Evolutionary conservation across 345 rosid genomes (phyloP).

Genomic region (Kernera saxatilis): DNA sequence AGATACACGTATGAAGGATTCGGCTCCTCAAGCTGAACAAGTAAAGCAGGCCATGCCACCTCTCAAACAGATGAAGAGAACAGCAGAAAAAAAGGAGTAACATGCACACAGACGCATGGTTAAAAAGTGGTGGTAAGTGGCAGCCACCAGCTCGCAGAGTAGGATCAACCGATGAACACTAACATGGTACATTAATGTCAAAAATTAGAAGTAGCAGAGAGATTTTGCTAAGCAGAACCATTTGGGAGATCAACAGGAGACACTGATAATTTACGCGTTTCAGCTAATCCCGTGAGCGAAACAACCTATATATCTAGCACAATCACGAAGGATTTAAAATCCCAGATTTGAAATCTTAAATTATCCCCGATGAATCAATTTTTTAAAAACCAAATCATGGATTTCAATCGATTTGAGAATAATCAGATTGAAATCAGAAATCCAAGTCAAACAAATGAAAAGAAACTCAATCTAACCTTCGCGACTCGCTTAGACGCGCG

Average conservation of each 20-base stretch:
- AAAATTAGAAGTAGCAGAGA: background rate
- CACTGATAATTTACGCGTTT: background rate
- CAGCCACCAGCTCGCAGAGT: background rate
- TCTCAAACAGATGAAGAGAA: background rate
- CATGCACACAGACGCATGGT: background rate
- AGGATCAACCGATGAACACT: background rate
- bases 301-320: background rate
- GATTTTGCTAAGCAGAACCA: background rate
- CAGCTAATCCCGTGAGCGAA: background rate
- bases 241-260: background rate
- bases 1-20: background rate
- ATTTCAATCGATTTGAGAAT: background rate
- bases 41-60: background rate
- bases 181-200: background rate
- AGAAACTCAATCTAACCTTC: constrained; percentile 41
- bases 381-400: background rate
- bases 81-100: background rate
- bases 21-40: background rate
- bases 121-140: background rate
- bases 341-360: background rate
- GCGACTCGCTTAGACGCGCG: constrained; percentile 79
- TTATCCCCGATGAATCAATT: background rate
- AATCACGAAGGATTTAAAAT: background rate
- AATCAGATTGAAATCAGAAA: background rate
- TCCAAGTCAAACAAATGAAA: background rate